Evolutionary conservation across 139 green algal species (phyloP).

Genomic region (Chlamydomonas sp.): DNA sequence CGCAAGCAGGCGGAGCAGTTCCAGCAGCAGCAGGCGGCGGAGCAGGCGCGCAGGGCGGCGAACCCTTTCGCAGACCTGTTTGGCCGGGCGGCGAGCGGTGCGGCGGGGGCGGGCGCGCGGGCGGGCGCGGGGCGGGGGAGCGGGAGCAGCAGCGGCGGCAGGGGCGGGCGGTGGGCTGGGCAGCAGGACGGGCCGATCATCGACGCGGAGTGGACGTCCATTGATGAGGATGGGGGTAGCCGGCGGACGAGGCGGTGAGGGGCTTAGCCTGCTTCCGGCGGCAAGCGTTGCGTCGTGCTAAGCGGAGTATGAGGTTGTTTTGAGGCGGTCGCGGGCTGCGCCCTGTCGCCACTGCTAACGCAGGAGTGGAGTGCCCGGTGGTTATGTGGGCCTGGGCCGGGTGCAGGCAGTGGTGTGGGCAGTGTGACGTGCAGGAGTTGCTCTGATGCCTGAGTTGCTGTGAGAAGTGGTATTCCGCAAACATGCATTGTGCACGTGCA

Average conservation of each 20-base stretch:
- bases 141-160: neutral
- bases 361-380: no score
- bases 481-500: no score
- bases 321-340: no score
- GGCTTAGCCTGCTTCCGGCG: neutral
- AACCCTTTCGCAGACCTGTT: slow-evolving; percentile 31
- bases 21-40: slow-evolving; percentile 4
- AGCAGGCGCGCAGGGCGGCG: neutral
- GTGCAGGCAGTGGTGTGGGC: no score
- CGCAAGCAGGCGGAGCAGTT: neutral
- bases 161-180: neutral
- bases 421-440: no score
- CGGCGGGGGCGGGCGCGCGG: neutral
- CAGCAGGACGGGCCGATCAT: slow-evolving; percentile 35
- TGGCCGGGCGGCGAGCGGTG: neutral
- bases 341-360: no score
- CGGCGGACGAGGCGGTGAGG: neutral
- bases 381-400: no score
- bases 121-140: neutral
- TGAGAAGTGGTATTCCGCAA: no score
- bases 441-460: no score
- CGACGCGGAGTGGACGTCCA: slow-evolving; percentile 32
- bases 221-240: slow-evolving; percentile 22
- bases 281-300: no score
- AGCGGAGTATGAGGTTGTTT: no score